Base-by-base conservation (phyloP, 2,329 filamentous ascomycete genomes). In the Fusarium abutilonis region DNA sequence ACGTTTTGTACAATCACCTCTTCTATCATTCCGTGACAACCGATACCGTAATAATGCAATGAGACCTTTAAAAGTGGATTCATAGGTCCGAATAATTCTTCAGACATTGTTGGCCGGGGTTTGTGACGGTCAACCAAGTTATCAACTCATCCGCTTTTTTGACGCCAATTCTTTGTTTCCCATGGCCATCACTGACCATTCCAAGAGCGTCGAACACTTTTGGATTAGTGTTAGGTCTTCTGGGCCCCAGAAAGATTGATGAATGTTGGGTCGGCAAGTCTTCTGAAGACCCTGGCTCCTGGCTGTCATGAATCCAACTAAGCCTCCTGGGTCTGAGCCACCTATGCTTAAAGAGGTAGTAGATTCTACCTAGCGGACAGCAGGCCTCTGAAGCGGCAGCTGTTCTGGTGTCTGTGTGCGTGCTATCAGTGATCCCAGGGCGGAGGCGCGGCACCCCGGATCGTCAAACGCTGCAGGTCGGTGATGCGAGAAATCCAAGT, bases 371-470 rank as follows among this genome's bases (percentile, higher is more conserved):
- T 62, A 46, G 55, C 60, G 38, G 53, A 23, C 56, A 36, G 51
- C 66, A 38, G 54, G 50, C 52, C 67, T 52, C 56, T 43, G 29
- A 43, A 52, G 58, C 44, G 40, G 49, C 46, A 46, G 35, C 44
- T 53, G 52, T 53, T 51, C 19, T 50, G 47, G 57, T 56, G 39
- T 42, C 32, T 38, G 57, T 51, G 59, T 60, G 49, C 48, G 62
- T 60, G 46, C 45, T 63, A 60, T 60, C 62, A 63, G 50, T 41
- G 56, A 61, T 60, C 51, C 51, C 58, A 56, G 55, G 38, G 55
- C 49, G 42, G 52, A 60, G 56, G 56, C 52, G 63, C 56, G 53
- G 56, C 52, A 66, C 67, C 66, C 67, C 67, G 65, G 67, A 70
- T 70, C 67, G 60, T 47, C 67, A 40, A 48, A 60, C 45, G 53